Evolutionary conservation across 129 eudicot species (phyloP).

Genomic region (Pittosporum tobira): DNA sequence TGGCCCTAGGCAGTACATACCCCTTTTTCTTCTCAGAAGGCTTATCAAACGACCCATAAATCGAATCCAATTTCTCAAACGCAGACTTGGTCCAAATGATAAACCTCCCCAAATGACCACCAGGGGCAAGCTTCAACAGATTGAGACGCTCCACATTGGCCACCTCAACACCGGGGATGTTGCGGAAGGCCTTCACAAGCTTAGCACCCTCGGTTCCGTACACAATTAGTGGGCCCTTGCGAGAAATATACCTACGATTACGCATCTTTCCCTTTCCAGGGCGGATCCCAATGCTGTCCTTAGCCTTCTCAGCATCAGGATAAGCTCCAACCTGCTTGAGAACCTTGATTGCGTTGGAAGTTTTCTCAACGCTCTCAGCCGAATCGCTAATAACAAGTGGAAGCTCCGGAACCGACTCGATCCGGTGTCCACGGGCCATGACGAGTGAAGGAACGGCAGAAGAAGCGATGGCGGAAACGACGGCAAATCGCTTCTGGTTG

Average conservation of each 20-base stretch:
- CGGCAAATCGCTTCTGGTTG: conserved; percentile 2
- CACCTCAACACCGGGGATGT: conserved; percentile 13
- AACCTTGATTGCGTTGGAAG: neutral
- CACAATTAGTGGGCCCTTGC: conserved; percentile 19
- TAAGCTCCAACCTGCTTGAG: conserved; percentile 11
- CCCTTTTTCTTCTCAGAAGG: conserved; percentile 20
- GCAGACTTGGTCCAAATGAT: conserved; percentile 24
- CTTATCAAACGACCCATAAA: conserved; percentile 24
- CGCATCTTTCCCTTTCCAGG: conserved; percentile 17
- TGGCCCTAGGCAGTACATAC: conserved; percentile 21
- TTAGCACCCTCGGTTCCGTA: conserved; percentile 15
- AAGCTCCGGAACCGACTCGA: conserved; percentile 7
- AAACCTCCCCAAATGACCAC: conserved; percentile 12
- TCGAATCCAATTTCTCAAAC: conserved; percentile 19
- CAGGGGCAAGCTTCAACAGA: conserved; percentile 13
- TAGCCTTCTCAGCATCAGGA: conserved; percentile 13
- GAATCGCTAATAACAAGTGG: conserved; percentile 6
- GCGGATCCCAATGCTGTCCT: conserved; percentile 7
- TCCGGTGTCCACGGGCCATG: conserved; percentile 6
- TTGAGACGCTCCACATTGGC: conserved; percentile 8
- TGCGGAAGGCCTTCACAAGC: conserved; percentile 21
- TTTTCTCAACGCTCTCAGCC: neutral
- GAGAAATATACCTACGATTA: conserved; percentile 5
- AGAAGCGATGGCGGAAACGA: conserved; percentile 8
- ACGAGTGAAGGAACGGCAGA: conserved; percentile 11